Percentiles rank a stretch among this genome's conserved stretches.
Conservation (phyloP, 2,329 filamentous ascomycete species). For the Colletotrichum sp. region DNA sequence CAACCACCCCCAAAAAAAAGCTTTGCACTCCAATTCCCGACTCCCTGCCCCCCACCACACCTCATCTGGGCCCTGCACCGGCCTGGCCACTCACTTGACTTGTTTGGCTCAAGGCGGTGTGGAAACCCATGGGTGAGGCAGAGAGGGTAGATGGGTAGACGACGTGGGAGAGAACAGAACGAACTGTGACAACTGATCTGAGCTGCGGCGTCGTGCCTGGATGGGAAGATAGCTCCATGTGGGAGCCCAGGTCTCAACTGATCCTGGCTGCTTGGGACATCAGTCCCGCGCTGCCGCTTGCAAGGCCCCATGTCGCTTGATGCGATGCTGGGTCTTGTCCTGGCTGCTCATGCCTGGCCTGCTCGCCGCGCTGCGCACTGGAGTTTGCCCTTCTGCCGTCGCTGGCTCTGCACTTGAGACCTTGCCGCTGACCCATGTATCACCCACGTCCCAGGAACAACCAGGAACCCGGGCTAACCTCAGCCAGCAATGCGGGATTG, state of each 20-base stretch:
- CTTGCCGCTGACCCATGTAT: constrained; percentile 18
- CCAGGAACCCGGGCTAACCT: constrained; percentile 21
- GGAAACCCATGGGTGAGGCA: not conserved
- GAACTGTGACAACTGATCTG: not conserved
- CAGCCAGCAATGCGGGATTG: constrained; percentile 1
- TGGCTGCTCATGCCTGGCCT: constrained; percentile 1
- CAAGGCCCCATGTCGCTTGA: constrained; percentile 8
- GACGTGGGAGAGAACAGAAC: not conserved
- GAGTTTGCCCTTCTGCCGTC: not conserved
- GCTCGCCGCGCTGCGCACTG: not conserved
- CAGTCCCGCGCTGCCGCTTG: constrained; percentile 3
- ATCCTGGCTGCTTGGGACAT: constrained; percentile 9
- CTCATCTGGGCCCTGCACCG: not conserved
- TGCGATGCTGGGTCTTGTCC: constrained; percentile 1
- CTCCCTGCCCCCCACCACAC: constrained; percentile 1
- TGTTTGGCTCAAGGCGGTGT: constrained; percentile 19
- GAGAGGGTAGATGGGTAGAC: not conserved
- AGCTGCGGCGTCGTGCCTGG: not conserved
- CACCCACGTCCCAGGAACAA: constrained; percentile 19
- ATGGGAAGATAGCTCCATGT: not conserved
- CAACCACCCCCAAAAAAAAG: not conserved
- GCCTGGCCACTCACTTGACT: not conserved
- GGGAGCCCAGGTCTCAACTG: not conserved
- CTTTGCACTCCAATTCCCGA: constrained; percentile 11
- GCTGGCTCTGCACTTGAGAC: constrained; percentile 3